Evolutionary conservation across 2,329 filamentous ascomycete genomes (phyloP), one percentile per base, ranked within the genome.

Genomic region (Alternaria ventricosa): DNA sequence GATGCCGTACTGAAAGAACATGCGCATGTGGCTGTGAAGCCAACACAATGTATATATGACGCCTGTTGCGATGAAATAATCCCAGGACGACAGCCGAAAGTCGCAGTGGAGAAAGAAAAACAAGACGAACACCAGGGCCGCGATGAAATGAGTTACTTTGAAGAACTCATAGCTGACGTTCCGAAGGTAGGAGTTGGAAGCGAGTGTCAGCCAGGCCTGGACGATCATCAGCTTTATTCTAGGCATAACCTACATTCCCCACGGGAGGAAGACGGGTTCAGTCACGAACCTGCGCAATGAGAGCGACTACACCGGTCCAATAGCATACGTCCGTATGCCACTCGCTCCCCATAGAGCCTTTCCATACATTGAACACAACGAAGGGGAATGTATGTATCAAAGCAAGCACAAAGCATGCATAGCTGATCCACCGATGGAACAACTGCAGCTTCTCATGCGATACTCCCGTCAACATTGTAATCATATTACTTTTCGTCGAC

Each of bases 81-180:
- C 84, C 85, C 85, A 84, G 12, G 56, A 27, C 11, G 47, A 51
- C 10, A 61, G 44, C 46, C 51, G 82, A 73, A 83, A 85, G 71
- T 86, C 83, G 71, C 87, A 89, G 75, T 89, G 87, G 55, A 88
- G 80, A 76, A 89, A 89, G 75, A 89, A 85, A 70, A 88, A 87
- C 9, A 89, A 54, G 18, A 88, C 77, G 67, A 89, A 89, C 2
- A 87, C 68, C 4, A 86, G 65, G 0, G 84, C 87, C 4, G 83
- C 82, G 20, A 86, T 60, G 63, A 85, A 83, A 69, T 89, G 87
- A 0, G 85, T 84, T 4, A 81, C 81, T 67, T 89, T 89, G 84
- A 89, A 89, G 70, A 87, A 86, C 66, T 90, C 87, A 71, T 89
- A 89, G 66, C 79, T 85, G 1, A 83, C 80, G 56, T 85, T 84